Base-by-base conservation (phyloP, 495 filamentous ascomycete species). In the Pyrenula aspistea region DNA sequence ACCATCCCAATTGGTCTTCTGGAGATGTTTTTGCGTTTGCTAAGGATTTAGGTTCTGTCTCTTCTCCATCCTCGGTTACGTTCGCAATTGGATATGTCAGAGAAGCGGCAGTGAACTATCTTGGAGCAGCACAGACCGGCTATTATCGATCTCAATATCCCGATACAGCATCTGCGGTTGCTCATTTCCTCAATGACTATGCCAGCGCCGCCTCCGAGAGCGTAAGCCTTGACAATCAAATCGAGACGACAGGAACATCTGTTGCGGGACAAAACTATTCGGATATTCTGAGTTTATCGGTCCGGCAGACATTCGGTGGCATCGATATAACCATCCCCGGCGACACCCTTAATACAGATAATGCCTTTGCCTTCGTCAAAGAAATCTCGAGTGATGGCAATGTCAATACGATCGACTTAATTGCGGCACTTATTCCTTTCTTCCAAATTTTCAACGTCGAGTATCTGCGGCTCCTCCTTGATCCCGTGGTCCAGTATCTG, bases 301-400 rank as follows among this genome's bases (percentile, higher is more conserved):
- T 71, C 21, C 68, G 75, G 15, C 77, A 80, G 53, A 74, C 69
- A n/a, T 78, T 72, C 56, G 77, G 72, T 53, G 74, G 69, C 10
- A 72, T 76, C 53, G 76, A 78, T 24, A 36, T 78, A 36, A 74
- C 69, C 0, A 73, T 78, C 24, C 67, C 73, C 2, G 60, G 65
- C 12, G 65, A 71, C 36, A 71, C 74, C 25, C 72, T 70, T 11
- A 67, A 72, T 59, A 74, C 70, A 12, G 63, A 63, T 31, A 66
- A 71, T 55, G 64, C 70, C 47, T 63, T 81, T 57, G 69, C 73
- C 12, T 81, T 79, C 53, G 63, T 80, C 57, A 80, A 81, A 56
- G 76, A 79, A 60, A 72, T 79, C 23, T 75, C 71, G 8, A 77
- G 70, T 24, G 68, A 81, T 57, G 77, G 76, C 10, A 77, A 80